Base-by-base conservation (phyloP, 2,329 filamentous ascomycete genomes). In the Ceratocystis colombiana region DNA sequence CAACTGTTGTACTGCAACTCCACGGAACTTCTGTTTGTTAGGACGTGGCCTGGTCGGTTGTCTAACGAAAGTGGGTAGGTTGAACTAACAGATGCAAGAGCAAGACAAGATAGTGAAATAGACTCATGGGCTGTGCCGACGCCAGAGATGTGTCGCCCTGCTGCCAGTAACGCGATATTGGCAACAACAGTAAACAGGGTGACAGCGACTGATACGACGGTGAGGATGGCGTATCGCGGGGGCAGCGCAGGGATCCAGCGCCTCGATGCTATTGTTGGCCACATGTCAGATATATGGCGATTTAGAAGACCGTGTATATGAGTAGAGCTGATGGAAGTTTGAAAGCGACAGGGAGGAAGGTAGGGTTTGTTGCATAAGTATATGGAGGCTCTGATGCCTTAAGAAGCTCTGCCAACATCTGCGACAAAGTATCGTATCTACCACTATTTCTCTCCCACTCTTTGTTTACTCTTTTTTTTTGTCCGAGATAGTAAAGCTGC, bases 31-130 rank as follows among this genome's bases (percentile, higher is more conserved):
- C 15, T 62, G 22, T 8, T 28, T 10, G 10, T 28, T 45, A 44
- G 33, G 8, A 28, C 12, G 1, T 48, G n/a, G 37, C 33, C n/a
- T n/a, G 5, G 41, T 4, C 3, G 30, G 3, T n/a, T 17, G 33
- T 37, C 33, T 37, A 12, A 37, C 33, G 57, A 41, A 37, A 8
- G 17, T 22, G 10, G n/a, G 46, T 17, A 15, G 28, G 59, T 12
- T 17, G 25, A 12, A 62, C 61, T 46, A 8, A 62, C 61, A 45
- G 61, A 62, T 62, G 41, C 61, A 17, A 62, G 44, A 20, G 61
- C 22, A 25, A 62, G 41, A 44, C 22, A 7, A 3, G 61, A 62
- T 5, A 62, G n/a, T 3, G 37, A 48, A 6, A 62, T 46, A 10
- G 61, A 46, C 28, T 62, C 61, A 46, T 45, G 12, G 22, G 12